Conservation (phyloP, 78 protist species). For the Dictyostelium citrinum region DNA sequence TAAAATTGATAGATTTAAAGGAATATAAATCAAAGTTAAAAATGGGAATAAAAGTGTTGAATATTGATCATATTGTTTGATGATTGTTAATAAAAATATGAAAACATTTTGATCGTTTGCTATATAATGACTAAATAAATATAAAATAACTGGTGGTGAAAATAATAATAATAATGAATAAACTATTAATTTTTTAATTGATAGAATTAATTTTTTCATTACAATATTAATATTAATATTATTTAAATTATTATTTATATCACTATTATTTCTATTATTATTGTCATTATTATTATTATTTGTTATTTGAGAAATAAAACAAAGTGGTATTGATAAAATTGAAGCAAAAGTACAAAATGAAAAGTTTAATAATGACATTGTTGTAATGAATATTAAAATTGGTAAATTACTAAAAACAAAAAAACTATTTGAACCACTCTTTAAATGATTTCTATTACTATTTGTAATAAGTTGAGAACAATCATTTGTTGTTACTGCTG, state of each 20-base stretch:
- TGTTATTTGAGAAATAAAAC: slow-evolving; percentile 8
- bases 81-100: not conserved
- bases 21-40: slow-evolving; percentile 41
- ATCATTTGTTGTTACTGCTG: not conserved
- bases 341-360: slow-evolving; percentile 70
- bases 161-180: not conserved
- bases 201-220: not conserved
- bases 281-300: not conserved
- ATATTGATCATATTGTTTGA: slow-evolving; percentile 41
- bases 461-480: not conserved
- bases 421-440: slow-evolving; percentile 44
- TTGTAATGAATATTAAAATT: slow-evolving; percentile 39
- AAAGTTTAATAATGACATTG: slow-evolving; percentile 63
- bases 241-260: too few species aligned
- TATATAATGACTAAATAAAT: not conserved
- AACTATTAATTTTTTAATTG: not conserved
- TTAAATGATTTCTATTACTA: not conserved
- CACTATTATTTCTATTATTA: not conserved
- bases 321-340: slow-evolving; percentile 34
- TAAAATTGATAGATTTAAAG: slow-evolving; percentile 44
- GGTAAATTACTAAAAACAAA: slow-evolving; percentile 58
- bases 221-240: not conserved
- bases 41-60: slow-evolving; percentile 47
- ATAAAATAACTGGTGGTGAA: slow-evolving; percentile 35
- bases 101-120: not conserved